Conservation (phyloP, 2,329 filamentous ascomycete species). For the Fusarium palustre region DNA sequence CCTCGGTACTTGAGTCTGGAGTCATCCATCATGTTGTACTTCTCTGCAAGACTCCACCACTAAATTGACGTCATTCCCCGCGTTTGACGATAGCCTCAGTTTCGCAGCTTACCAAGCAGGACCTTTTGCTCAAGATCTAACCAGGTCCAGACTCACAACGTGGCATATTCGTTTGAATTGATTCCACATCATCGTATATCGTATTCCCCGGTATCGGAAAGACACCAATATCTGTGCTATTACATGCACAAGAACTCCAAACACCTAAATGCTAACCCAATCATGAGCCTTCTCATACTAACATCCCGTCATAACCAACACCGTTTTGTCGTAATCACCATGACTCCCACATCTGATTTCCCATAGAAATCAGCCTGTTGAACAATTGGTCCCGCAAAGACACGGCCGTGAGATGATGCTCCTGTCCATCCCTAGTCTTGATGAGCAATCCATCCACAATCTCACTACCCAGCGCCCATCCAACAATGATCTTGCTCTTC, state of each 20-base stretch:
- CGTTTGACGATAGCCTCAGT: slow-evolving; percentile 1
- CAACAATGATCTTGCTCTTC: slow-evolving; percentile 86
- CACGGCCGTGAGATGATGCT: slow-evolving; percentile 76
- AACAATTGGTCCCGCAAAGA: slow-evolving; percentile 81
- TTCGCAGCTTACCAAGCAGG: slow-evolving; percentile 23
- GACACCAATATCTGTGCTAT: neutral
- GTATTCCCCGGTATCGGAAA: slow-evolving; percentile 16
- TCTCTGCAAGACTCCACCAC: slow-evolving; percentile 3
- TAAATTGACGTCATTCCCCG: slow-evolving; percentile 29
- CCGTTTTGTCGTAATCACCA: slow-evolving; percentile 60
- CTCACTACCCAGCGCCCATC: slow-evolving; percentile 79
- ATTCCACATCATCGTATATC: slow-evolving; percentile 21
- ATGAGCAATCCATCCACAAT: slow-evolving; percentile 81
- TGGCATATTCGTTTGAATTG: neutral
- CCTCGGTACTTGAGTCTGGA: neutral
- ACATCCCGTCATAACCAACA: no score
- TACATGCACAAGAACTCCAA: slow-evolving; percentile 22
- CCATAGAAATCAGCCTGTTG: slow-evolving; percentile 81
- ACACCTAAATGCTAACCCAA: neutral
- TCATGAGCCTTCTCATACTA: neutral
- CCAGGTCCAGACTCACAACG: neutral
- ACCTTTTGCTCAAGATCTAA: neutral
- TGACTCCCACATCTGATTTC: slow-evolving; percentile 84
- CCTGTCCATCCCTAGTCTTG: slow-evolving; percentile 65
- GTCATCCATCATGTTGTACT: neutral